Evolutionary conservation across 148 eudicot species (phyloP).

Genomic region (Vaccinium macrocarpon): DNA sequence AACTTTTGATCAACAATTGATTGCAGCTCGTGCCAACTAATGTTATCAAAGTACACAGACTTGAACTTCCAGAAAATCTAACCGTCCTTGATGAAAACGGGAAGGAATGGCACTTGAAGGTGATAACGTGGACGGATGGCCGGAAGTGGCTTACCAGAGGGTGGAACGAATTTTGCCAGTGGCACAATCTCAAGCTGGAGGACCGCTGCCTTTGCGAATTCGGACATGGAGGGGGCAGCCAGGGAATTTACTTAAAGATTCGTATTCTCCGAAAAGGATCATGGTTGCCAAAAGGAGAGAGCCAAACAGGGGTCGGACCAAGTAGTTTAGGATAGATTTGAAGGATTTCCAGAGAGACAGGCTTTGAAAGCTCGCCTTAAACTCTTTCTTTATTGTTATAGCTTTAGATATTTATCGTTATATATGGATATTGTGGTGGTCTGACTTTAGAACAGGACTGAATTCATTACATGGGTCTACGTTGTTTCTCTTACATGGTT

Average conservation of each 20-base stretch:
- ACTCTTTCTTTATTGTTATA: too few relatives aligned
- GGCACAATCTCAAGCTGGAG: neutral
- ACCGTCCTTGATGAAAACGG: conserved; percentile 14
- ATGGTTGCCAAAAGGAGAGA: neutral
- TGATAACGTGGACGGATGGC: conserved; percentile 18
- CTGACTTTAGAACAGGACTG: neutral
- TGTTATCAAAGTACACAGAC: conserved; percentile 13
- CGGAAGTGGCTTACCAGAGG: conserved; percentile 18
- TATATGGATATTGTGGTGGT: neutral
- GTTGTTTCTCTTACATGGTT: neutral
- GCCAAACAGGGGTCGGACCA: neutral
- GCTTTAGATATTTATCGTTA: too few relatives aligned
- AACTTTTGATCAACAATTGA: neutral
- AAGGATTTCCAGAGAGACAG: too few relatives aligned
- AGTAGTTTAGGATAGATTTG: neutral
- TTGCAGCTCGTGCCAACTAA: conserved; percentile 17
- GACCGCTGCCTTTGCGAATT: conserved; percentile 34
- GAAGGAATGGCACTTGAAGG: conserved; percentile 14
- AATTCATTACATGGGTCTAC: neutral
- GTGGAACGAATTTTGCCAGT: conserved; percentile 21
- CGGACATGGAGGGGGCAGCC: neutral
- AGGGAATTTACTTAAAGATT: neutral
- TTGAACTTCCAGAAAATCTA: conserved; percentile 7
- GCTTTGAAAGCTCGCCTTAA: too few relatives aligned
- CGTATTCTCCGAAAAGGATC: conserved; percentile 4